Base-by-base conservation (phyloP, 768 basidiomycete species). In the Russula dissimulans region DNA sequence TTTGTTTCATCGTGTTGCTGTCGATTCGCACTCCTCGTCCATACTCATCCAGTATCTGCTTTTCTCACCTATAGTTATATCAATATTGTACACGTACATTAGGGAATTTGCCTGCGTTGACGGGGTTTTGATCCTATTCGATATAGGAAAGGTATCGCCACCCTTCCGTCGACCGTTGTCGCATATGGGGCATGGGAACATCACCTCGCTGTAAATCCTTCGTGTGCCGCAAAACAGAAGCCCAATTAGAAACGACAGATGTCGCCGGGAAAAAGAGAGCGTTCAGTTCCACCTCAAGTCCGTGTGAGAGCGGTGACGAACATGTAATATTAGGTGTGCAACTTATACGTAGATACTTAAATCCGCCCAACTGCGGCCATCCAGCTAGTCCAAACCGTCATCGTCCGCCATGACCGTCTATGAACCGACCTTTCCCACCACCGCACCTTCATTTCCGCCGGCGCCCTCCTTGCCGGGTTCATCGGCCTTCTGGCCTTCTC, bases 281-380 rank as follows among this genome's bases (percentile, higher is more conserved):
- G 22, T 26, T 26, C 2, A 26, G 22, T 26, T 10, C 34, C 15
- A 9, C 31, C 18, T 8, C 4, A 8, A 34, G 9, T n/a, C 32
- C 48, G 17, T 17, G 22, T 26, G 5, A 14, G 57, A 59, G 57
- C 26, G 50, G 57, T 39, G 57, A 52, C 14, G 50, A 38, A n/a
- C 36, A 59, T 39, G 45, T 61, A 9, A 41, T 51, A 56, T 56
- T 61, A 59, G 12, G 54, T 50, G 31, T 56, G 60, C 36, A 51
- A 60, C 45, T 31, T 61, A 44, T 10, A 22, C 26, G 31, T 31
- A 32, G 39, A 11, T 41, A 36, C 10, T 36, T 7, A 42, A 55
- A 36, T 39, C 49, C 31, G 1, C 49, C 49, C 15, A 14, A n/a
- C 31, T 12, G 10, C 29, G 17, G 22, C 22, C 22, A 26, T 47